A percentile compares a stretch with the other conserved stretches of the same genome.
phyloP scores from a whole-genome alignment of 2,329 filamentous ascomycete genomes.

The Tolypocladium album region DNA sequence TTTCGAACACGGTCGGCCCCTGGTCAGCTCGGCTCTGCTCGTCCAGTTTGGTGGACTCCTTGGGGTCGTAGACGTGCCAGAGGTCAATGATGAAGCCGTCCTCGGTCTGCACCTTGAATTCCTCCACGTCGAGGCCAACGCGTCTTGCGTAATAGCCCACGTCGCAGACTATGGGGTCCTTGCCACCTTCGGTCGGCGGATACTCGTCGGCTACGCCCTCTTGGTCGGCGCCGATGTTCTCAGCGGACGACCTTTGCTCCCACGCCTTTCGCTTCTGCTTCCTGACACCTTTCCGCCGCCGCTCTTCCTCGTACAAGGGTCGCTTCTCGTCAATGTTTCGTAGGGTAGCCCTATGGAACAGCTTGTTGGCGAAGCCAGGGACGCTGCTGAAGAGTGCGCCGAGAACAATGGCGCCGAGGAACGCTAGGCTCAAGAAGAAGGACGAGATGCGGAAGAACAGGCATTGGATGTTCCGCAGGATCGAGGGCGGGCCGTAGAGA shows the following conservation, averaged over 20 bases:
- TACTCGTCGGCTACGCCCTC: constrained; percentile 44
- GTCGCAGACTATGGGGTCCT: constrained; percentile 68
- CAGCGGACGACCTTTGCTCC: constrained; percentile 33
- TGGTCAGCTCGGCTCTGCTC: constrained; percentile 37
- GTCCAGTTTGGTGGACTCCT: constrained; percentile 49
- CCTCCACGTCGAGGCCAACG: constrained; percentile 78
- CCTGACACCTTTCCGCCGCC: constrained; percentile 44
- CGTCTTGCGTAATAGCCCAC: constrained; percentile 77
- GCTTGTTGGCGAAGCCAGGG: constrained; percentile 34
- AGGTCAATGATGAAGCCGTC: constrained; percentile 85
- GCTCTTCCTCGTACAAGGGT: constrained; percentile 66
- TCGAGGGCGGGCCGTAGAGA: constrained; percentile 65
- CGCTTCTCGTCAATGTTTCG: constrained; percentile 48
- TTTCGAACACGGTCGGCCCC: constrained; percentile 52
- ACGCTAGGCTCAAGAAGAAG: constrained; percentile 65
- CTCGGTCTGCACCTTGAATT: constrained; percentile 78
- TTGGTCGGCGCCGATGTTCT: constrained; percentile 27
- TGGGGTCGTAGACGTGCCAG: constrained; percentile 83
- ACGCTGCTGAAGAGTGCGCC: constrained; percentile 62
- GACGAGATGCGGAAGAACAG: constrained; percentile 55
- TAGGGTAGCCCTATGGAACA: constrained; percentile 44
- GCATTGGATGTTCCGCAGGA: constrained; percentile 55
- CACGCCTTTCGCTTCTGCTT: constrained; percentile 51
- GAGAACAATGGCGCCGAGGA: constrained; percentile 65
- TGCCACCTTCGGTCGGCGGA: constrained; percentile 66